phyloP scores from a whole-genome alignment of 2,329 filamentous ascomycete genomes.

The Herpotrichia juniperi region DNA sequence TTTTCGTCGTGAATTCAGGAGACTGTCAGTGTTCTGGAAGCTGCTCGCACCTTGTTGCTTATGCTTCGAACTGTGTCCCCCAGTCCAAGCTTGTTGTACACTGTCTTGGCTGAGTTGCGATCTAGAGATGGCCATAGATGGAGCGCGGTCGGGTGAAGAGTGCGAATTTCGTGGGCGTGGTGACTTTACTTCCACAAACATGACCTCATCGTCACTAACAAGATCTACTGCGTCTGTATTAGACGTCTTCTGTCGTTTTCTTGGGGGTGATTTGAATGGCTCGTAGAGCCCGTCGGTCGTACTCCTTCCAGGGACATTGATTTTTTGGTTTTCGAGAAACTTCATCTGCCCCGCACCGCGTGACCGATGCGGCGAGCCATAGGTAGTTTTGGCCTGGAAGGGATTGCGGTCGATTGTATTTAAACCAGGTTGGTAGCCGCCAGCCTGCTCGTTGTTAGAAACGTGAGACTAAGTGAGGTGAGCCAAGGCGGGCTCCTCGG shows the following conservation, averaged over 20 bases:
- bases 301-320: background rate
- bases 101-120: constrained; percentile 23
- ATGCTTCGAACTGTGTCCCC: background rate
- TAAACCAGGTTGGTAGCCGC: constrained; percentile 1
- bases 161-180: background rate
- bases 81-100: background rate
- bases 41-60: constrained; percentile 15
- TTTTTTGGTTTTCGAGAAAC: background rate
- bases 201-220: constrained; percentile 19
- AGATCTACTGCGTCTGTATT: constrained; percentile 17
- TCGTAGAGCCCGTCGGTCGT: background rate
- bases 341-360: background rate
- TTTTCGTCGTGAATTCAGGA: constrained; percentile 17
- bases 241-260: constrained; percentile 28
- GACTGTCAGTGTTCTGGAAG: constrained; percentile 17
- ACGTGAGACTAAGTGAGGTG: background rate
- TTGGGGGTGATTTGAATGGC: background rate
- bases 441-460: constrained; percentile 3
- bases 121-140: constrained; percentile 9
- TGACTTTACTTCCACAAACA: constrained; percentile 2
- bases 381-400: background rate
- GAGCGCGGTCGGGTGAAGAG: background rate
- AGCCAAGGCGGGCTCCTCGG: too few species aligned
- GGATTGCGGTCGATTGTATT: constrained; percentile 2
- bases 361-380: background rate